Evolutionary conservation across 805 yeast species (phyloP).

Genomic region (Diddensiella transvaalensis): DNA sequence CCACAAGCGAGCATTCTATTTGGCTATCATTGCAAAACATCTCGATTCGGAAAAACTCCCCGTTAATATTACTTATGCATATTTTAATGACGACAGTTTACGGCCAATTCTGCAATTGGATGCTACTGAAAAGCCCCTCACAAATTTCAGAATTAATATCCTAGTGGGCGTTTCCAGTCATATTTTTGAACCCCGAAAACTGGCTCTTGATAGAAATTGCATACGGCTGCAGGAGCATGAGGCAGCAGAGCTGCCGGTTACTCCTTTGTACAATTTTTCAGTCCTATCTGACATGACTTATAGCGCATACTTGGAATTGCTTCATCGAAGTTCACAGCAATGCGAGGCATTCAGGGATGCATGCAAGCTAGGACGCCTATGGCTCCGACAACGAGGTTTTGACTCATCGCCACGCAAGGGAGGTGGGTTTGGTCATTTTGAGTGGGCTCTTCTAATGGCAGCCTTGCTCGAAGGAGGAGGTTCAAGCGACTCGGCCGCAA

Average conservation of each 20-base stretch:
- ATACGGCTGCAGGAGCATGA: conserved; percentile 58
- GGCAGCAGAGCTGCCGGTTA: conserved; percentile 48
- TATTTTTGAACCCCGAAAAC: conserved; percentile 67
- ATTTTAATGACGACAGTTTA: conserved; percentile 69
- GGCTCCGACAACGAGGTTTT: conserved; percentile 88
- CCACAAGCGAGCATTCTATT: conserved; percentile 83
- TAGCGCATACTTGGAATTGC: conserved; percentile 66
- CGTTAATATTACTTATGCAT: conserved; percentile 50
- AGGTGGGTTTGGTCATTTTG: conserved; percentile 94
- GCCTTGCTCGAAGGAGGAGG: conserved; percentile 67
- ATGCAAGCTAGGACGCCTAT: conserved; percentile 75
- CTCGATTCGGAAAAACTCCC: conserved; percentile 30
- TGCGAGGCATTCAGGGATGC: conserved; percentile 87
- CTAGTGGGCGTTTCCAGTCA: conserved; percentile 71
- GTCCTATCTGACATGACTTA: conserved; percentile 65
- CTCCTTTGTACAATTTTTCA: conserved; percentile 85
- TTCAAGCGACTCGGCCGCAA: conserved; percentile 72
- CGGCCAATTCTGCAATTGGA: conserved; percentile 65
- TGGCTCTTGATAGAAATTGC: conserved; percentile 77
- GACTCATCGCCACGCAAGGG: conserved; percentile 58
- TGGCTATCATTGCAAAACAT: conserved; percentile 66
- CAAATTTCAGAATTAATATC: conserved; percentile 66
- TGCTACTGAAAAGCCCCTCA: conserved; percentile 37
- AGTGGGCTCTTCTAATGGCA: conserved; percentile 77
- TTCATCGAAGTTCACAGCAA: conserved; percentile 70